phyloP scores from a whole-genome alignment of 495 filamentous ascomycete genomes.

The Daldinia loculata region DNA sequence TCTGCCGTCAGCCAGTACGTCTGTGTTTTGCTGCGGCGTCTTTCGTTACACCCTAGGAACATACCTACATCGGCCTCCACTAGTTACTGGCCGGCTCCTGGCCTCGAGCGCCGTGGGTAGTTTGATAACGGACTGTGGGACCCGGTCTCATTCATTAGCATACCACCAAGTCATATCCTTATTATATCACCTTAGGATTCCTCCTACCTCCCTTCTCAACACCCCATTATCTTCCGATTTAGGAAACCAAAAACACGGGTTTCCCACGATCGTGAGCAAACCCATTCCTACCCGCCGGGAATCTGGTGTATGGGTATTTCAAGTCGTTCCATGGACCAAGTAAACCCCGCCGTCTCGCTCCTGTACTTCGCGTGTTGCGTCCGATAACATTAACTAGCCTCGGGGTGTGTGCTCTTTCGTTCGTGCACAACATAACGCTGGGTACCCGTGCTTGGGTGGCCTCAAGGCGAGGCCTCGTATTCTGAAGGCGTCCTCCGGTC shows the following conservation, averaged over 20 bases:
- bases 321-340: conserved; percentile 46
- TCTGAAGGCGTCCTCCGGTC: conserved; percentile 20
- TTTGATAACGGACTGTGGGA: conserved; percentile 38
- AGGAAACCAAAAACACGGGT: conserved; percentile 10
- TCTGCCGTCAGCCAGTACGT: conserved; percentile 18
- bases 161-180: conserved; percentile 25
- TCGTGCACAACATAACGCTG: conserved; percentile 20
- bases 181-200: conserved; percentile 31
- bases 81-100: conserved; percentile 21
- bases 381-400: conserved; percentile 43
- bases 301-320: conserved; percentile 29
- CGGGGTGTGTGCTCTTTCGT: conserved; percentile 22
- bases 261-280: conserved; percentile 29
- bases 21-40: conserved; percentile 20
- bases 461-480: conserved; percentile 25
- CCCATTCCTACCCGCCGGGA: conserved; percentile 1
- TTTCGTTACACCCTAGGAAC: conserved; percentile 18
- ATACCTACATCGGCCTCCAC: conserved; percentile 24
- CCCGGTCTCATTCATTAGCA: conserved; percentile 30
- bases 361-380: conserved; percentile 39
- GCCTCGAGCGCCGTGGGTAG: conserved; percentile 31
- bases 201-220: conserved; percentile 19
- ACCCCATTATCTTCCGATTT: conserved; percentile 3
- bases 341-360: conserved; percentile 34
- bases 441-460: conserved; percentile 21